Evolutionary conservation across 192 early-diverging fungal species (phyloP), one percentile per base, ranked within the genome.

Genomic region (Phlyctochytrium bullatum): DNA sequence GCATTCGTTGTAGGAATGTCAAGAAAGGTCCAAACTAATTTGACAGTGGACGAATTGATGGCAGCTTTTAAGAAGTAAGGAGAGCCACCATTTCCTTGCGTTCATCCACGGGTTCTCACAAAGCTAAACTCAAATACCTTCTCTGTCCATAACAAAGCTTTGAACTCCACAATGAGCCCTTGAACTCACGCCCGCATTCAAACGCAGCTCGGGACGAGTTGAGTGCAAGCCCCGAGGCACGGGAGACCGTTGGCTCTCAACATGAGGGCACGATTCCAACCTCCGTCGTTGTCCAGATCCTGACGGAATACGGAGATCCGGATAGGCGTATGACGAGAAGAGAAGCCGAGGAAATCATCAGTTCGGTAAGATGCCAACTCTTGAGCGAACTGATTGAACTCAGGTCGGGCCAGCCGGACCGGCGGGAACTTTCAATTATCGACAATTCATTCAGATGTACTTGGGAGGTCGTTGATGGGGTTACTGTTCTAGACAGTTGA

Each of bases 1-100:
- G 82, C 83, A 1, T 85, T 85, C 64, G 81, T 85, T 20, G 53
- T 57, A 3, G 79, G 75, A 4, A 80, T 85, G 71, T 81, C 83
- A 27, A 59, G 75, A 17, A 80, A 83, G 62, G 73, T 83, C 23
- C 76, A 84, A 59, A 78, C 80, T 0, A 62, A 79, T 12, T 58
- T 84, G 40, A 84, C 80, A 6, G 71, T 31, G 2, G 74, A 81
- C 2, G 66, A 83, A 28, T 72, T 84, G 3, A 62, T 53, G 27
- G 60, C 36, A 47, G 73, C 83, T 3, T 84, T 84, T 61, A 75
- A 62, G 54, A 59, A 76, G 76, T 81, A 62, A 47, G 69, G 16
- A n/a, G n/a, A n/a, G n/a, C 2, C 12, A 70, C 35, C 23, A 16
- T 32, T 14, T 57, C 36, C 47, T 64, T 64, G 16, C 29, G 14